Evolutionary conservation across 2,329 filamentous ascomycete genomes (phyloP), one percentile per base, ranked within the genome.

Genomic region (Paecilomyces niveus): DNA sequence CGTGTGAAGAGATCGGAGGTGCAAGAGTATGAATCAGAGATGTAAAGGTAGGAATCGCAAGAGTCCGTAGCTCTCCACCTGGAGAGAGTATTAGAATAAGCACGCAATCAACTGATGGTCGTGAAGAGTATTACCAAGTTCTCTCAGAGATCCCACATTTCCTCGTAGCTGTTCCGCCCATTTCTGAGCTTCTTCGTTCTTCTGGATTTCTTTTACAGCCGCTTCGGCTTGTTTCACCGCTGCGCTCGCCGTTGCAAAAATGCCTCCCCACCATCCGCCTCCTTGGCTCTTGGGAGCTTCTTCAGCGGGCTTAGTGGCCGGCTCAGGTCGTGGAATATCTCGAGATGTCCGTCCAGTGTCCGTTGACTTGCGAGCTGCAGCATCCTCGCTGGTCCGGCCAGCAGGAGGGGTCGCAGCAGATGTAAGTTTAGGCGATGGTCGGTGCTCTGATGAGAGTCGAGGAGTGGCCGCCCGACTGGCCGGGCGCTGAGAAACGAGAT

Each of bases 161-260:
- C 92, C 92, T 69, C 88, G 88, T 57, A 97, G 89, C 72, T 97
- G 93, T 56, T 96, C 90, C 1, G 92, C 90, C 92, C 93, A 99
- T 73, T 90, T 89, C 78, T 93, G 92, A 55, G 93, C 94, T 74
- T 99, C 94, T 71, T 97, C 92, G 68, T 96, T 97, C 71, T 94
- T 88, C 73, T 96, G 90, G 54, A 99, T 92, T 74, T 97, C 91
- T 72, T 93, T 96, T 63, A 96, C 92, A 0, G 92, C 89, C 7
- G 88, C 90, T 76, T 97, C 92, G 53, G 94, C 93, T 73, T 93
- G 90, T 80, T 95, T 96, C 76, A 95, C 83, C 33, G 81, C 81
- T 54, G 82, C 81, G 57, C 79, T 85, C 35, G 92, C 92, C 0
- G 90, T 92, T 50, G 89, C 90, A 68, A 94, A 83, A 56, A 97